Conservation (phyloP, 106 monocot species). For the Narthecium ossifragum region DNA sequence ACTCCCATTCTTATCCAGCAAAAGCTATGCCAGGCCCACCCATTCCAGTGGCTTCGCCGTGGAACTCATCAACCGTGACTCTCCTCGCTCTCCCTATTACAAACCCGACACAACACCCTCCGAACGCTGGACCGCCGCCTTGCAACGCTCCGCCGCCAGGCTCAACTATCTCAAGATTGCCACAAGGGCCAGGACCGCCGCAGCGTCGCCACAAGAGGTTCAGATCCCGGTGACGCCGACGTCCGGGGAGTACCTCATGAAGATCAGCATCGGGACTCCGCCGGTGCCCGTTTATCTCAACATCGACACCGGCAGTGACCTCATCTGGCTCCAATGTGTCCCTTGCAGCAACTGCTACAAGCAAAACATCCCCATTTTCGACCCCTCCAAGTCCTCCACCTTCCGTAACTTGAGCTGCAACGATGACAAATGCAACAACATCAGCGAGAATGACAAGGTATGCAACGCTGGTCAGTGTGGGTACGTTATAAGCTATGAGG, state of each 20-base stretch:
- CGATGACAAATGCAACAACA: no score
- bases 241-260: constrained; percentile 70
- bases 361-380: constrained; percentile 55
- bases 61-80: background rate
- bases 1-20: background rate
- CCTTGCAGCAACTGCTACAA: constrained; percentile 74
- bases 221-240: background rate
- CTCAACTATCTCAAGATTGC: background rate
- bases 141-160: background rate
- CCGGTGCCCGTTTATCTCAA: constrained; percentile 29
- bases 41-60: background rate
- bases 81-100: background rate
- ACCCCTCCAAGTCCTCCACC: constrained; percentile 17
- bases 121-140: background rate
- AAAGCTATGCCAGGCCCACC: background rate
- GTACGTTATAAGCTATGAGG: no score
- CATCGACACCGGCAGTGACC: constrained; percentile 82
- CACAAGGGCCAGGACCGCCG: background rate
- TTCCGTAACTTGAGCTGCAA: background rate
- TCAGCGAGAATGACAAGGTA: no score
- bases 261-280: constrained; percentile 62
- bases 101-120: no score
- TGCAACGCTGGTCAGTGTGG: no score
- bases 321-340: constrained; percentile 73
- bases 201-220: background rate